Evolutionary conservation across 2,329 filamentous ascomycete species (phyloP).

Genomic region (Colletotrichum gloeosporioides): DNA sequence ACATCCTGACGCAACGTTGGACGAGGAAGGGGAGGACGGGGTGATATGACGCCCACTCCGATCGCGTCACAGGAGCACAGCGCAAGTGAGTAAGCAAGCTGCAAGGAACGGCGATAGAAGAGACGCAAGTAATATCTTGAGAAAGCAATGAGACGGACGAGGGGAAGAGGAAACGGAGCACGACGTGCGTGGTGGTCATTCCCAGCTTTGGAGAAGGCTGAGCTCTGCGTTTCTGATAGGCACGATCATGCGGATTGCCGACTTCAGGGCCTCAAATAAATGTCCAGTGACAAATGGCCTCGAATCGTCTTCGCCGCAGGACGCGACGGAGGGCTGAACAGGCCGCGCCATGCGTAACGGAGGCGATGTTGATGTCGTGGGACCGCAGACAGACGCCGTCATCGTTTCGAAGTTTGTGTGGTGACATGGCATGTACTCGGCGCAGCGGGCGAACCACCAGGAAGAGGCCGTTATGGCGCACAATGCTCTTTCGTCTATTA

Average conservation of each 20-base stretch:
- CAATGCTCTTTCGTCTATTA: neutral
- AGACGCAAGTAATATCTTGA: neutral
- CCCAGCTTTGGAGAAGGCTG: neutral
- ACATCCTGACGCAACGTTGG: neutral
- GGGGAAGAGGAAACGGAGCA: neutral
- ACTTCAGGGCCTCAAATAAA: neutral
- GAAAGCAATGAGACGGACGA: neutral
- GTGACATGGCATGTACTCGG: neutral
- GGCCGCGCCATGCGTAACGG: neutral
- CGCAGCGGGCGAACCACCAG: neutral
- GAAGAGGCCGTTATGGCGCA: neutral
- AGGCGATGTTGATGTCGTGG: neutral
- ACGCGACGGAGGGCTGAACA: neutral
- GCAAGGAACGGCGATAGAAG: constrained; percentile 1
- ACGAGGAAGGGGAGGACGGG: neutral
- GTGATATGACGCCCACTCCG: neutral
- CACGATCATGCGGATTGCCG: constrained; percentile 18
- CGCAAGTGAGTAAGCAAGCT: neutral
- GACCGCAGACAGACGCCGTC: neutral
- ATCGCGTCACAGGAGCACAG: constrained; percentile 7
- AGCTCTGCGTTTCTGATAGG: constrained; percentile 9
- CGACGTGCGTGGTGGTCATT: neutral
- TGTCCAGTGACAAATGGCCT: neutral
- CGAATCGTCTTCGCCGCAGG: neutral
- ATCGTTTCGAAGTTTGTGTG: neutral